Evolutionary conservation across 2,329 filamentous ascomycete genomes (phyloP).

Genomic region (Tricladium varicosporioides): DNA sequence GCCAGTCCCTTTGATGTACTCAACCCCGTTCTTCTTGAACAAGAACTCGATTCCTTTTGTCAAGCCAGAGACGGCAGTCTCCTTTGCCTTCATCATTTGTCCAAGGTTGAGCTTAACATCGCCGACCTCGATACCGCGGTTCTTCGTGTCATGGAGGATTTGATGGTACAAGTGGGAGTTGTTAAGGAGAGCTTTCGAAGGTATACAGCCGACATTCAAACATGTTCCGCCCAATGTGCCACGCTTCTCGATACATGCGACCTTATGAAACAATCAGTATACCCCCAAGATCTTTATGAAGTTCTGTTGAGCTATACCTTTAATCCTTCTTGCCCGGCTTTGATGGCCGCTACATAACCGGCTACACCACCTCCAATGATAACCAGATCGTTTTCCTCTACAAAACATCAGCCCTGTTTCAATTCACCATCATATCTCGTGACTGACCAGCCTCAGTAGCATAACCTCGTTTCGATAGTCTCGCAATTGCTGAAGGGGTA

Average conservation of each 20-base stretch:
- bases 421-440: slow-evolving; percentile 43
- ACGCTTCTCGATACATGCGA: slow-evolving; percentile 97
- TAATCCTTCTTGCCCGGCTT: slow-evolving; percentile 94
- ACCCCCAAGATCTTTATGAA: background rate
- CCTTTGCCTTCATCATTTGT: slow-evolving; percentile 99
- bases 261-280: slow-evolving; percentile 49
- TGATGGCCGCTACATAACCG: slow-evolving; percentile 98
- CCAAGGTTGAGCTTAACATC: slow-evolving; percentile 94
- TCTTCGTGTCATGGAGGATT: slow-evolving; percentile 94
- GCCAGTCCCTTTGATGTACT: slow-evolving; percentile 93
- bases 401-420: slow-evolving; percentile 53
- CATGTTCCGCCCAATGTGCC: slow-evolving; percentile 93
- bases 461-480: slow-evolving; percentile 59
- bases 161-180: slow-evolving; percentile 99
- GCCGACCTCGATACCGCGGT: slow-evolving; percentile 94
- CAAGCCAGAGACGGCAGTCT: slow-evolving; percentile 79
- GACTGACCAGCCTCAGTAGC: slow-evolving; percentile 45
- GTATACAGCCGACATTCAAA: slow-evolving; percentile 98
- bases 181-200: slow-evolving; percentile 98
- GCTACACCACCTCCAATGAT: slow-evolving; percentile 98
- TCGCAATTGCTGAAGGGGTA: slow-evolving; percentile 44
- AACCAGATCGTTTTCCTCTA: slow-evolving; percentile 93
- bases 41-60: slow-evolving; percentile 98
- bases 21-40: slow-evolving; percentile 98
- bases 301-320: slow-evolving; percentile 60